These are phyloP conservation scores for Mycena chlorophos DNA, from an alignment of 768 basidiomycete species.

Conservation along the genomic window DNA sequence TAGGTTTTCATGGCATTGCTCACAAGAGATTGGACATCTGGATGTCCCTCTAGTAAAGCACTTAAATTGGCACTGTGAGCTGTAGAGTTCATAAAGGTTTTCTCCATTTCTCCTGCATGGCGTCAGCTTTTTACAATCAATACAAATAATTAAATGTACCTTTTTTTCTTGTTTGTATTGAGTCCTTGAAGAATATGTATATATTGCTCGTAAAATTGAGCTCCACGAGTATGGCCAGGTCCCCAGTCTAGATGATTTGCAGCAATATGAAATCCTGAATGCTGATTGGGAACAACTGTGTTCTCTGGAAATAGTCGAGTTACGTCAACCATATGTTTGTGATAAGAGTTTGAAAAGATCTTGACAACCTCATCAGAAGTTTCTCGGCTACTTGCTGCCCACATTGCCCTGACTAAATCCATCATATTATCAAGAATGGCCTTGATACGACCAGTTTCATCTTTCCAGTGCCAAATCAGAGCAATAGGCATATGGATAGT, in stretches of 20 bases:
- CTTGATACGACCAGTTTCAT: conserved; percentile 13
- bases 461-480: conserved; percentile 36
- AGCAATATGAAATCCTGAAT: conserved; percentile 33
- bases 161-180: conserved; percentile 23
- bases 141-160: neutral
- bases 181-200: conserved; percentile 21
- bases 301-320: conserved; percentile 27
- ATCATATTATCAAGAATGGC: conserved; percentile 33
- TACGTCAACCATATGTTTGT: conserved; percentile 27
- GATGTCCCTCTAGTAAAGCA: too few relatives aligned
- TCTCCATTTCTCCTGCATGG: conserved; percentile 19
- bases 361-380: conserved; percentile 12
- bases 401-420: conserved; percentile 28
- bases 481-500: conserved; percentile 35
- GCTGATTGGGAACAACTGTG: conserved; percentile 31
- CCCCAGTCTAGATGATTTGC: conserved; percentile 30
- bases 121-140: too few relatives aligned
- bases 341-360: conserved; percentile 12
- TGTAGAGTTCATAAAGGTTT: conserved; percentile 12
- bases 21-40: too few relatives aligned
- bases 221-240: conserved; percentile 23
- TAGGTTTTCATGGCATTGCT: too few relatives aligned
- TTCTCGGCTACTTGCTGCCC: conserved; percentile 20
- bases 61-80: conserved; percentile 9
- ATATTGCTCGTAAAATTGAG: conserved; percentile 16